Evolutionary conservation across 805 yeast species (phyloP).

Genomic region (Candida broadrunensis): DNA sequence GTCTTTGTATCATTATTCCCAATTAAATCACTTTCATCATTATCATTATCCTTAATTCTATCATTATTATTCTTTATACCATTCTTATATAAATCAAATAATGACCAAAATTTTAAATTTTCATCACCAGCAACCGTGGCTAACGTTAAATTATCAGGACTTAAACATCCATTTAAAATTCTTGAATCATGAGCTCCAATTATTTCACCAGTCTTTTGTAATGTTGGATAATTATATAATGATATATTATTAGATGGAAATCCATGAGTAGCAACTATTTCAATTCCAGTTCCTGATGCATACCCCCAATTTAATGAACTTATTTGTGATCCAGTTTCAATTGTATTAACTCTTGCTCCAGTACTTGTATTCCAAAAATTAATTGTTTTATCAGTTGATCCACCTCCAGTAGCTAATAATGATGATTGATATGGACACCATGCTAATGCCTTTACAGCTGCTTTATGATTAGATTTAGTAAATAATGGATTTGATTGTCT

Average conservation of each 20-base stretch:
- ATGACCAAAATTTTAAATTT: constrained; percentile 89
- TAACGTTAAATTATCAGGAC: constrained; percentile 86
- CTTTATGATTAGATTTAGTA: constrained; percentile 76
- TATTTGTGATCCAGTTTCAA: constrained; percentile 91
- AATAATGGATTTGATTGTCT: constrained; percentile 61
- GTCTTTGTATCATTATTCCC: constrained; percentile 16
- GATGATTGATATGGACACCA: constrained; percentile 91
- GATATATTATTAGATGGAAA: constrained; percentile 83
- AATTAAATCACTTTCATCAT: constrained; percentile 9
- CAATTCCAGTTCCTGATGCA: constrained; percentile 66
- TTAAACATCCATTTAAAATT: constrained; percentile 74
- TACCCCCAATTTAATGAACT: constrained; percentile 93
- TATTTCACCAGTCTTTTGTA: constrained; percentile 86
- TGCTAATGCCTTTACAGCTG: constrained; percentile 92
- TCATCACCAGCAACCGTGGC: constrained; percentile 98
- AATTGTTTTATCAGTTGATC: constrained; percentile 81
- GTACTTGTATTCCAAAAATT: constrained; percentile 95
- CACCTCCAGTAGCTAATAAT: constrained; percentile 95
- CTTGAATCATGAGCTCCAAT: constrained; percentile 85
- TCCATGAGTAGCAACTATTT: constrained; percentile 92
- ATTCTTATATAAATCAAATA: constrained; percentile 58
- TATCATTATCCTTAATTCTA: constrained; percentile 8
- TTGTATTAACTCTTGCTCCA: constrained; percentile 80
- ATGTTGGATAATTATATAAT: constrained; percentile 80
- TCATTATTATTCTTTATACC: constrained; percentile 3